Evolutionary conservation across 495 filamentous ascomycete genomes (phyloP).

Genomic region (Penicillium chermesinum): DNA sequence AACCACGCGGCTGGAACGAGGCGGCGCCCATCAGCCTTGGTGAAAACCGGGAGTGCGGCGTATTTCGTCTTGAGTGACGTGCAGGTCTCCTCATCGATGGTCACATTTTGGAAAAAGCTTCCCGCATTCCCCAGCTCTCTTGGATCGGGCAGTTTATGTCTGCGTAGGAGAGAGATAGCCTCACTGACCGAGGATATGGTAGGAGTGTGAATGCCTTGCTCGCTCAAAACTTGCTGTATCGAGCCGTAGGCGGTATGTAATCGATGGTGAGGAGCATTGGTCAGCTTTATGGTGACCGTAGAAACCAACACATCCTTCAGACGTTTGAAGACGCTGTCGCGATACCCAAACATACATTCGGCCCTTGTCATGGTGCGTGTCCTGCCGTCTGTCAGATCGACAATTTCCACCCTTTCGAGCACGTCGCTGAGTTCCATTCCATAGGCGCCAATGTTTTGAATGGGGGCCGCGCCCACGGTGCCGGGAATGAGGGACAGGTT

Average conservation of each 20-base stretch:
- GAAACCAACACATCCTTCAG: not conserved
- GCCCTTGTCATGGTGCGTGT: not conserved
- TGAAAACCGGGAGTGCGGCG: not conserved
- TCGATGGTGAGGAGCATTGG: not conserved
- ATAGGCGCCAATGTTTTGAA: constrained; percentile 4
- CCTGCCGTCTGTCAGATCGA: not conserved
- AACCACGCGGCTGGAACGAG: not conserved
- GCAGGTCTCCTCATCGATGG: not conserved
- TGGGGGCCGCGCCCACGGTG: not conserved
- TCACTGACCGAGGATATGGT: not conserved
- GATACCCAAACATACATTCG: not conserved
- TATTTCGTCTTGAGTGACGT: not conserved
- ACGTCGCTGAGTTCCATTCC: not conserved
- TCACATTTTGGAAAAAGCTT: not conserved
- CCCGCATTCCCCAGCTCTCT: not conserved
- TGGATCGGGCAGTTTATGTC: not conserved
- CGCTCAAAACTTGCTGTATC: not conserved
- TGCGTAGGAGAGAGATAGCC: not conserved
- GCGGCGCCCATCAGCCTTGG: not conserved
- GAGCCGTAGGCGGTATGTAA: not conserved
- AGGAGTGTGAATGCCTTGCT: not conserved
- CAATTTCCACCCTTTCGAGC: not conserved
- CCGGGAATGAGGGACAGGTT: not conserved
- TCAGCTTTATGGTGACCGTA: not conserved
- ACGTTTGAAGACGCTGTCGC: not conserved